phyloP scores from a whole-genome alignment of 2,329 filamentous ascomycete genomes.

The Nothophaeocryptopus gaeumannii region DNA sequence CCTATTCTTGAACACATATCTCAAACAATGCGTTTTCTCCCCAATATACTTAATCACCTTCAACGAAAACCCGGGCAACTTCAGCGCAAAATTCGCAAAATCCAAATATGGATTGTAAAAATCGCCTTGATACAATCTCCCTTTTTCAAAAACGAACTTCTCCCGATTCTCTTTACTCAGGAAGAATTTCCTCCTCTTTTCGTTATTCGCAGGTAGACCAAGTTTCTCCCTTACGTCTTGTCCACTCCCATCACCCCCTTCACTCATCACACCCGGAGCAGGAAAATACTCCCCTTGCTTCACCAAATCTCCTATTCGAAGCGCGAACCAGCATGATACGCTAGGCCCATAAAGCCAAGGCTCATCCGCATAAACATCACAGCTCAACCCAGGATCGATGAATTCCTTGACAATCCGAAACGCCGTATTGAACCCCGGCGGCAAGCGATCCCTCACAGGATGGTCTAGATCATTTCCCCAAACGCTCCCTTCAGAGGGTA shows the following conservation, averaged over 20 bases:
- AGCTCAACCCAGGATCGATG: constrained; percentile 85
- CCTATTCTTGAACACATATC: constrained; percentile 47
- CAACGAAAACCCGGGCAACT: constrained; percentile 46
- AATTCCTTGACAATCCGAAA: constrained; percentile 83
- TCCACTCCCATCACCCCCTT: constrained; percentile 43
- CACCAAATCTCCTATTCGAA: constrained; percentile 31
- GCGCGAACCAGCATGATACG: constrained; percentile 34
- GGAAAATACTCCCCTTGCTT: constrained; percentile 25
- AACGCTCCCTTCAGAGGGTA: constrained; percentile 69
- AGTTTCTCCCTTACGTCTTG: constrained; percentile 27
- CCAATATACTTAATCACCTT: constrained; percentile 47
- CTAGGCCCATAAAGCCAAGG: constrained; percentile 82
- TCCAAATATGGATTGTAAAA: constrained; percentile 51
- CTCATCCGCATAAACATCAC: constrained; percentile 81
- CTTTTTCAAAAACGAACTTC: constrained; percentile 44
- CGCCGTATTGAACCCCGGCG: constrained; percentile 80
- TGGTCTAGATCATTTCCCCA: constrained; percentile 95
- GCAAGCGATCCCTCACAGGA: constrained; percentile 78
- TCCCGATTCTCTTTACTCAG: constrained; percentile 37
- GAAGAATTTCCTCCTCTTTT: constrained; percentile 47
- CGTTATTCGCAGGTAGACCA: constrained; percentile 39
- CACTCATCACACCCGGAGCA: constrained; percentile 34
- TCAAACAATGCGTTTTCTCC: constrained; percentile 47
- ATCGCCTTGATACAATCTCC: constrained; percentile 44
- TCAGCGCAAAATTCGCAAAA: constrained; percentile 46